Evolutionary conservation across 2,329 filamentous ascomycete species (phyloP).

Genomic region (Pseudopithomyces maydicus): DNA sequence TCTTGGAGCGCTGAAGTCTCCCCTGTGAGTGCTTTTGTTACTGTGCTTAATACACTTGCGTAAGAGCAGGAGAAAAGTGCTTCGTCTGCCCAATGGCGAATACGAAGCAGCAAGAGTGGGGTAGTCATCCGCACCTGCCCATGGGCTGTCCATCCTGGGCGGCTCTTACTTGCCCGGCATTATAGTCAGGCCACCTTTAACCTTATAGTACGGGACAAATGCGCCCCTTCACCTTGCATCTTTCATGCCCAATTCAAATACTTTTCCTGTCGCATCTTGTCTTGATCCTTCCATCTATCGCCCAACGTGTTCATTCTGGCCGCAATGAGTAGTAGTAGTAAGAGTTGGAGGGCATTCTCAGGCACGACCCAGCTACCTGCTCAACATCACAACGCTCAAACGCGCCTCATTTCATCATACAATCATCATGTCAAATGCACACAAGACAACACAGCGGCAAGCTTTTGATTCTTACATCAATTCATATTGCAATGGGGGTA

Average conservation of each 20-base stretch:
- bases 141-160: not conserved
- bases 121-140: not conserved
- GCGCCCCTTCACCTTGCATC: not conserved
- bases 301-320: too few species aligned
- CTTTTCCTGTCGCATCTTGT: not conserved
- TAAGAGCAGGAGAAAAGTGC: too few species aligned
- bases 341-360: not conserved
- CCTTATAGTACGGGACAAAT: too few species aligned
- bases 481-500: constrained; percentile 1
- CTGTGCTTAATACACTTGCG: too few species aligned
- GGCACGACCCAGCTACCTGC: not conserved
- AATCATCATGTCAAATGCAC: not conserved
- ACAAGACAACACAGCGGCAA: not conserved
- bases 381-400: not conserved
- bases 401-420: not conserved
- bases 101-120: too few species aligned
- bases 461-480: not conserved
- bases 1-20: too few species aligned
- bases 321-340: not conserved
- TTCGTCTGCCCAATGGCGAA: too few species aligned
- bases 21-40: too few species aligned
- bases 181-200: not conserved
- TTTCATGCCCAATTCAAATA: not conserved
- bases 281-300: not conserved
- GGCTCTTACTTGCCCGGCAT: not conserved